phyloP scores from a whole-genome alignment of 2,329 filamentous ascomycete species.

The Sarocladiaceae sp. region DNA sequence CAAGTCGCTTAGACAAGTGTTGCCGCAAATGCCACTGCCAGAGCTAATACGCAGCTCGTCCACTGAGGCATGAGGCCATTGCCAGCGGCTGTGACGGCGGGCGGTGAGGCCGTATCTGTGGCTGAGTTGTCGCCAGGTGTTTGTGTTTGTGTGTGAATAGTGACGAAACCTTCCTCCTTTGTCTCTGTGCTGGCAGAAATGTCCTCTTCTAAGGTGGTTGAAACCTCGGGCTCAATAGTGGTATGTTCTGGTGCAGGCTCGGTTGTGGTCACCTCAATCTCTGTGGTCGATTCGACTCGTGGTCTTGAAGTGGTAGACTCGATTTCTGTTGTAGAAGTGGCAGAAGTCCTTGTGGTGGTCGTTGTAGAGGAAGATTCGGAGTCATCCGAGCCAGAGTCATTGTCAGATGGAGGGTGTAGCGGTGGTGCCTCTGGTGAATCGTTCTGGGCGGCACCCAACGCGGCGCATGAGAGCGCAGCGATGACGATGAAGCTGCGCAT shows the following conservation, averaged over 20 bases:
- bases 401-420: not conserved
- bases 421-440: slow-evolving; percentile 9
- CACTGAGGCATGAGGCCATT: not conserved
- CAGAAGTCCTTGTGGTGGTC: not conserved
- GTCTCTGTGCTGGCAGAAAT: not conserved
- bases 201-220: not conserved
- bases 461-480: not conserved
- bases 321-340: not conserved
- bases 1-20: not conserved
- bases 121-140: not conserved
- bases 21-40: not conserved
- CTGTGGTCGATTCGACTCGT: not conserved
- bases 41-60: not conserved
- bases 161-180: not conserved
- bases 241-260: not conserved
- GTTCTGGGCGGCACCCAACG: not conserved
- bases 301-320: not conserved
- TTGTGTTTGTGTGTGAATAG: not conserved
- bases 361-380: not conserved
- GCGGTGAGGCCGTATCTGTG: not conserved
- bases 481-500: not conserved
- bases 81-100: not conserved
- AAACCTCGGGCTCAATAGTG: not conserved
- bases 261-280: not conserved
- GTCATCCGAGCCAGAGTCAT: not conserved